A percentile compares a stretch with the other conserved stretches of the same genome.
Evolutionary conservation across 208 protist species (phyloP).

Genomic region (Leishmania gerbilli): DNA sequence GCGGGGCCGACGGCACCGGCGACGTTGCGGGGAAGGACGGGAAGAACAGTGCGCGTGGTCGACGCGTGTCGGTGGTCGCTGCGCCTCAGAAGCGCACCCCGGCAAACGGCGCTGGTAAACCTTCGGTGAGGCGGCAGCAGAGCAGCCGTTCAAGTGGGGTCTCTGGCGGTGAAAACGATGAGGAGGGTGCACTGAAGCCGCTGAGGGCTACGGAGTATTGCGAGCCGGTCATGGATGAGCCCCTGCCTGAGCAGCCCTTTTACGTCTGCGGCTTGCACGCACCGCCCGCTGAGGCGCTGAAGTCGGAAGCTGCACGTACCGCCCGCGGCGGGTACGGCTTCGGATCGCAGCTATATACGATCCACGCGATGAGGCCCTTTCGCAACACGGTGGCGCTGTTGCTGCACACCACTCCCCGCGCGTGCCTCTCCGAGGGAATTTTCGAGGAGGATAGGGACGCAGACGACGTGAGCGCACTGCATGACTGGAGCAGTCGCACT

Average conservation of each 20-base stretch:
- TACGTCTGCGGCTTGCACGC: constrained; percentile 35
- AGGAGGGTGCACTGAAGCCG: neutral
- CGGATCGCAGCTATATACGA: constrained; percentile 61
- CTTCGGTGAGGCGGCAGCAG: neutral
- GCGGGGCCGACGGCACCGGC: neutral
- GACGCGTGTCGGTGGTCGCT: neutral
- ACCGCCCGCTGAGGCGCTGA: neutral
- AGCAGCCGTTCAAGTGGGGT: neutral
- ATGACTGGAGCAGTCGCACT: constrained; percentile 10
- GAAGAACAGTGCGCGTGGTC: constrained; percentile 1
- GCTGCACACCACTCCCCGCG: constrained; percentile 62
- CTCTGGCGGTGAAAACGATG: neutral
- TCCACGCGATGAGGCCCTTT: constrained; percentile 63
- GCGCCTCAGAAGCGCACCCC: constrained; percentile 1
- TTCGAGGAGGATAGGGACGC: constrained; percentile 50
- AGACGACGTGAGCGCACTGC: constrained; percentile 47
- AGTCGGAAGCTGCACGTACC: neutral
- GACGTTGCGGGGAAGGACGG: neutral
- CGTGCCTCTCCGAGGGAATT: constrained; percentile 35
- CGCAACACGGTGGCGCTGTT: constrained; percentile 73
- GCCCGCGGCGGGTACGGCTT: neutral
- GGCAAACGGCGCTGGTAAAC: neutral
- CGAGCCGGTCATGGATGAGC: constrained; percentile 28
- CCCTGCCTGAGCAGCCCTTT: constrained; percentile 20
- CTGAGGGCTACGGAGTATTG: constrained; percentile 30